phyloP scores from a whole-genome alignment of 768 basidiomycete genomes.

The Leccinellum albellum region DNA sequence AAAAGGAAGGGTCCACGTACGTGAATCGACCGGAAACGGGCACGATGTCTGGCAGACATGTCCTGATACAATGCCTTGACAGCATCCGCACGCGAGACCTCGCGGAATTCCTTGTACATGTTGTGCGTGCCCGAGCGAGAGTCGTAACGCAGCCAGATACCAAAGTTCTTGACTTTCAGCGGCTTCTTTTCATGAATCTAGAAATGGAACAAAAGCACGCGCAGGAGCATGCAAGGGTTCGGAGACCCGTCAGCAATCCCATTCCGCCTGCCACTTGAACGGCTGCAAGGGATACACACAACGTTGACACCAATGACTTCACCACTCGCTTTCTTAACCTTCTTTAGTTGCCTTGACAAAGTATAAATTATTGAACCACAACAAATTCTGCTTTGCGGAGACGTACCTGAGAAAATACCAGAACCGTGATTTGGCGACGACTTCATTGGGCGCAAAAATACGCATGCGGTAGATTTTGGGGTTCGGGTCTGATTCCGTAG shows the following conservation, averaged over 20 bases:
- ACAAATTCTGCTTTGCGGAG: not conserved
- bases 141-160: constrained; percentile 99
- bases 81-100: constrained; percentile 89
- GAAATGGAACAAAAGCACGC: constrained; percentile 21
- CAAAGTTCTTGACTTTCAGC: constrained; percentile 99
- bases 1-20: constrained; percentile 43
- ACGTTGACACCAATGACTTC: constrained; percentile 99
- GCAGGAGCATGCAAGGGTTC: constrained; percentile 6
- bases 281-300: constrained; percentile 77
- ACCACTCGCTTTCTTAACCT: constrained; percentile 99
- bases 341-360: constrained; percentile 77
- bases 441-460: constrained; percentile 97
- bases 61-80: constrained; percentile 98
- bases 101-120: constrained; percentile 99
- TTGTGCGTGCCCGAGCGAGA: constrained; percentile 99
- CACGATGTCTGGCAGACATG: constrained; percentile 99
- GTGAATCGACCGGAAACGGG: constrained; percentile 98
- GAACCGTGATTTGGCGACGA: constrained; percentile 98
- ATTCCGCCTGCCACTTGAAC: constrained; percentile 86
- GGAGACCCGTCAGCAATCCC: constrained; percentile 50
- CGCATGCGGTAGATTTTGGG: constrained; percentile 99
- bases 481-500: constrained; percentile 86
- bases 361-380: not conserved
- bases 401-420: constrained; percentile 96
- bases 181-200: constrained; percentile 99